Conservation (phyloP, 768 basidiomycete genomes). For the Brasilioporus rufonigricans region DNA sequence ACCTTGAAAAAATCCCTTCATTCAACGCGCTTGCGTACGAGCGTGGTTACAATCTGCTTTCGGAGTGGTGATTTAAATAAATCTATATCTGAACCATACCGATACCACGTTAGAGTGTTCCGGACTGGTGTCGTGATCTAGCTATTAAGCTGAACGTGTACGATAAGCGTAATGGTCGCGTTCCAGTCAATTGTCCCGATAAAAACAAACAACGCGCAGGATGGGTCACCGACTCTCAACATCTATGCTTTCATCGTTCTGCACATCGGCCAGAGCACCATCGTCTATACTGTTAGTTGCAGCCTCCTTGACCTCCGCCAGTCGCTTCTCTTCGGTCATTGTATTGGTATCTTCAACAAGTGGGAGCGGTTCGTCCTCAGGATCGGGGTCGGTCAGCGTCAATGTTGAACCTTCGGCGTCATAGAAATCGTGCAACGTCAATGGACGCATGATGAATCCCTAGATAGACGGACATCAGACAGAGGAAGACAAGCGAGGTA, state of each 20-base stretch:
- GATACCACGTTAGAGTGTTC: neutral
- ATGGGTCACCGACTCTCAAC: conserved; percentile 5
- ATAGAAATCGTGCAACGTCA: conserved; percentile 70
- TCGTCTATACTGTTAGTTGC: neutral
- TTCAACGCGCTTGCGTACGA: too few species aligned
- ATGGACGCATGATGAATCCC: conserved; percentile 77
- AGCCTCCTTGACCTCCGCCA: conserved; percentile 3
- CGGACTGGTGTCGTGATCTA: conserved; percentile 3
- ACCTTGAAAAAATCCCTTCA: too few species aligned
- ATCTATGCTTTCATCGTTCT: conserved; percentile 1
- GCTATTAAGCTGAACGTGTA: conserved; percentile 10
- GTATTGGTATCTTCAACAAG: neutral
- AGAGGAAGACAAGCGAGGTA: neutral
- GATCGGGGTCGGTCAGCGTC: conserved; percentile 23
- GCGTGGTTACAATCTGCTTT: too few species aligned
- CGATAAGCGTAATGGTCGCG: neutral
- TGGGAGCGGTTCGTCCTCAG: conserved; percentile 27
- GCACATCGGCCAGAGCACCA: neutral
- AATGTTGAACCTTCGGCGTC: conserved; percentile 35
- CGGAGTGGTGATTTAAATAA: neutral
- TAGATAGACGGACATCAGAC: conserved; percentile 24
- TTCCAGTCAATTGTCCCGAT: neutral
- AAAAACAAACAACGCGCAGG: neutral
- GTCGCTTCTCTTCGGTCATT: neutral
- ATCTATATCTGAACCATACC: neutral